A percentile compares a stretch with the other conserved stretches of the same genome.
phyloP scores from a whole-genome alignment of 768 basidiomycete species.

The Auricularia sp. region DNA sequence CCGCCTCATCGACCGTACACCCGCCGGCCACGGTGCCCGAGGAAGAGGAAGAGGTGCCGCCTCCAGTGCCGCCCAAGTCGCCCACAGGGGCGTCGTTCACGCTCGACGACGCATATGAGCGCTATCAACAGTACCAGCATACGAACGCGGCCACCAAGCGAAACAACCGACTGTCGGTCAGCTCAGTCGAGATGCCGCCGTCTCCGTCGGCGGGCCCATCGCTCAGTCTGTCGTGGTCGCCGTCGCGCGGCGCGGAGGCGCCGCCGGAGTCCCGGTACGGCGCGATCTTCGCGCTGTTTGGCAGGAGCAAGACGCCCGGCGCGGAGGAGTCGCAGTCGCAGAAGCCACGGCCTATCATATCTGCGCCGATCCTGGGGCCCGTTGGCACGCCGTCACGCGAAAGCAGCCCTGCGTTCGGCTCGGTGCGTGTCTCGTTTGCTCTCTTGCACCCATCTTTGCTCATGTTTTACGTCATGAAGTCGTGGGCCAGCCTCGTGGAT shows the following conservation, averaged over 20 bases:
- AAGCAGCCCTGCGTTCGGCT: slow-evolving; percentile 57
- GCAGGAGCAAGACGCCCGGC: slow-evolving; percentile 13
- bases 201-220: slow-evolving; percentile 25
- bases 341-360: slow-evolving; percentile 40
- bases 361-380: slow-evolving; percentile 38
- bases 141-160: slow-evolving; percentile 25
- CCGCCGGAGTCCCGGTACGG: slow-evolving; percentile 22
- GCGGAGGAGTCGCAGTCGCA: slow-evolving; percentile 1
- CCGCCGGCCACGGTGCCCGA: slow-evolving; percentile 10
- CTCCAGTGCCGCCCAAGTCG: slow-evolving; percentile 13
- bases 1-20: background rate
- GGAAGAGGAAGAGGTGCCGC: slow-evolving; percentile 16
- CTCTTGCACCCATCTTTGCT: background rate
- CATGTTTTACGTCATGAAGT: slow-evolving; percentile 29
- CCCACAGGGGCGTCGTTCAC: slow-evolving; percentile 2
- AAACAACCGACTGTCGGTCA: slow-evolving; percentile 42
- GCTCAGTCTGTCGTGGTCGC: slow-evolving; percentile 7
- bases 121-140: slow-evolving; percentile 77
- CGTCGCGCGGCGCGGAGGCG: slow-evolving; percentile 30
- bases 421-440: slow-evolving; percentile 30
- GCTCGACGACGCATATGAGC: slow-evolving; percentile 77
- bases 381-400: slow-evolving; percentile 35
- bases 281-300: slow-evolving; percentile 13
- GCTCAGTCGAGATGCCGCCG: slow-evolving; percentile 13
- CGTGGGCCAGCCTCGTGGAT: slow-evolving; percentile 90